Conservation (phyloP, 2,329 filamentous ascomycete species). For the Colletotrichum simmondsii region DNA sequence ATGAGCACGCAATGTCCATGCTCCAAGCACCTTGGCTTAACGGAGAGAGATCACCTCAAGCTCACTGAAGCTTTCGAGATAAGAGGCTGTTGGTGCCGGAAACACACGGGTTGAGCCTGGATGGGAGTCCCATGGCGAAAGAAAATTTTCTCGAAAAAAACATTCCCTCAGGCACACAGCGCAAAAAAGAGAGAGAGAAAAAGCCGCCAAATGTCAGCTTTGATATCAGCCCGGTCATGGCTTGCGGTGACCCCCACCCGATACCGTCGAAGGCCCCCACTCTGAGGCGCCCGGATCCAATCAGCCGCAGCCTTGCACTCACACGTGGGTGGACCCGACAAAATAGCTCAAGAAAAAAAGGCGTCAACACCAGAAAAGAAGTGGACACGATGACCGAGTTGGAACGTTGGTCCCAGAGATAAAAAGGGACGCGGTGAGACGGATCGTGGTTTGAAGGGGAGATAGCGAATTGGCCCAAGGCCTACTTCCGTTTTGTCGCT, state of each 20-base stretch:
- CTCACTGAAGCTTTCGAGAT: neutral
- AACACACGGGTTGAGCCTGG: neutral
- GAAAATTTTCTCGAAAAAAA: constrained; percentile 22
- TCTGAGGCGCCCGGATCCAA: constrained; percentile 29
- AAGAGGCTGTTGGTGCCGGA: neutral
- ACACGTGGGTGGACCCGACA: constrained; percentile 37
- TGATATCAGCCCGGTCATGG: constrained; percentile 35
- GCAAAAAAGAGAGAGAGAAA: neutral
- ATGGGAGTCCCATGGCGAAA: constrained; percentile 6
- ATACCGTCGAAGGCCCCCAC: constrained; percentile 32
- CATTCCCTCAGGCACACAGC: constrained; percentile 28
- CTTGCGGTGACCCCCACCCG: constrained; percentile 36
- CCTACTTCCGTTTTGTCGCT: neutral
- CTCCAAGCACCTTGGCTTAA: neutral
- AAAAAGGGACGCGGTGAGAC: constrained; percentile 33
- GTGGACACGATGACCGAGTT: constrained; percentile 28
- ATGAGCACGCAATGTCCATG: neutral
- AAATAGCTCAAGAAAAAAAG: constrained; percentile 21
- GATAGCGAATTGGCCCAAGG: neutral
- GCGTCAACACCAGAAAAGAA: constrained; percentile 13
- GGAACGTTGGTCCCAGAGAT: constrained; percentile 26
- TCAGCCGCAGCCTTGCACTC: constrained; percentile 30
- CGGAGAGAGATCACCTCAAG: neutral
- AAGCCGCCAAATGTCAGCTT: constrained; percentile 18
- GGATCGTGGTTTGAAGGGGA: neutral